Evolutionary conservation across 1,139 yeast genomes (phyloP).

Genomic region (Candida dubliniensis): DNA sequence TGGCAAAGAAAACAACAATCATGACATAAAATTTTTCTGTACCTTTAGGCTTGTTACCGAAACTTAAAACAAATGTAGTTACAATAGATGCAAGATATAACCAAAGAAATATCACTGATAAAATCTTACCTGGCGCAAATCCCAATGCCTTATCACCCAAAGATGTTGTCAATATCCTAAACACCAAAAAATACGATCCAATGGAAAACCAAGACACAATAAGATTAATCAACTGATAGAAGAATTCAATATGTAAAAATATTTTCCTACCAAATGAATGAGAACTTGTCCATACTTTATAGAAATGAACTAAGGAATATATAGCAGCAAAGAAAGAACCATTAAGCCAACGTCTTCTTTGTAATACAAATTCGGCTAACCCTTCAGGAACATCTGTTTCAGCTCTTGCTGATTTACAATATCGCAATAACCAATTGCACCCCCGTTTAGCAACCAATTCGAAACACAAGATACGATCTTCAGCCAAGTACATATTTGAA

Average conservation of each 20-base stretch:
- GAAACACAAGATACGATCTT: slow-evolving; percentile 50
- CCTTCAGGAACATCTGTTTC: slow-evolving; percentile 53
- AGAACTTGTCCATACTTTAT: slow-evolving; percentile 44
- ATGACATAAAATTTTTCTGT: slow-evolving; percentile 78
- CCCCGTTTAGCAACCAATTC: slow-evolving; percentile 48
- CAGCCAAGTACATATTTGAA: slow-evolving; percentile 52
- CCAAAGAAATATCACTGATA: slow-evolving; percentile 86
- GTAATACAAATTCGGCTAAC: slow-evolving; percentile 47
- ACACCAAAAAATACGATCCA: slow-evolving; percentile 78
- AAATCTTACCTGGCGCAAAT: slow-evolving; percentile 68
- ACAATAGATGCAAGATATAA: slow-evolving; percentile 83
- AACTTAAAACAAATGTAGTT: slow-evolving; percentile 85
- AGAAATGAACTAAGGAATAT: slow-evolving; percentile 46
- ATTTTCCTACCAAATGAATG: slow-evolving; percentile 44
- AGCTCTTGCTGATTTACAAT: slow-evolving; percentile 48
- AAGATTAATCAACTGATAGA: slow-evolving; percentile 45
- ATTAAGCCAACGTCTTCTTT: slow-evolving; percentile 53
- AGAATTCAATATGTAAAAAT: slow-evolving; percentile 43
- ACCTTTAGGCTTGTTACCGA: slow-evolving; percentile 94
- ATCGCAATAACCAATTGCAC: slow-evolving; percentile 47
- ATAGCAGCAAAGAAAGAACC: slow-evolving; percentile 53
- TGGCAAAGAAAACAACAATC: slow-evolving; percentile 87
- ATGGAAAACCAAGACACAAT: slow-evolving; percentile 77
- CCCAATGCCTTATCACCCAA: slow-evolving; percentile 50
- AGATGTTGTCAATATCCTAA: slow-evolving; percentile 72